Conservation (phyloP, 306 rosid species). For the Prunus armeniaca region DNA sequence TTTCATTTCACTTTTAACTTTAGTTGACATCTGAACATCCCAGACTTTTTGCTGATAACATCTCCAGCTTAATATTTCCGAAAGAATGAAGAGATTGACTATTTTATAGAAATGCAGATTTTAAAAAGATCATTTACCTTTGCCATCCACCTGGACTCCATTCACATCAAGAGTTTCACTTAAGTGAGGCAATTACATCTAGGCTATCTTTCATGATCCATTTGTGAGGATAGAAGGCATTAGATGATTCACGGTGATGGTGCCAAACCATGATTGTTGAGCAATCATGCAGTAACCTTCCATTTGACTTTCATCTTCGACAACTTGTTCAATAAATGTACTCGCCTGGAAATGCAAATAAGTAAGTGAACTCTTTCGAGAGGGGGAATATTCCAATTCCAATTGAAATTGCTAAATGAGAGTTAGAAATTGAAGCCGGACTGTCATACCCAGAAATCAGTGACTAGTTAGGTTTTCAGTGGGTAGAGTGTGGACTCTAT, state of each 20-base stretch:
- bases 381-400: too few relatives aligned
- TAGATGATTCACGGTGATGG: constrained; percentile 40
- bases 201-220: constrained; percentile 62
- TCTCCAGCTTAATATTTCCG: background rate
- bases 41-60: background rate
- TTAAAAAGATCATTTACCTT: constrained; percentile 8
- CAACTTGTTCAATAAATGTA: constrained; percentile 71
- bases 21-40: background rate
- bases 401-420: too few relatives aligned
- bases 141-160: constrained; percentile 19
- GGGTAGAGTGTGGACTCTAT: background rate
- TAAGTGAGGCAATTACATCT: constrained; percentile 50
- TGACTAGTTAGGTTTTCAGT: constrained; percentile 3
- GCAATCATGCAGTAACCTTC: constrained; percentile 68
- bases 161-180: constrained; percentile 28
- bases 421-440: constrained; percentile 11
- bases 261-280: constrained; percentile 81
- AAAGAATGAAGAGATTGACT: background rate
- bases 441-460: constrained; percentile 6
- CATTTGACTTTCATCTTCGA: constrained; percentile 94
- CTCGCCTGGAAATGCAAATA: constrained; percentile 58
- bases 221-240: constrained; percentile 49
- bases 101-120: background rate
- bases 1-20: background rate
- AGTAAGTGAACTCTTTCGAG: background rate